A percentile compares a stretch with the other conserved stretches of the same genome.
Conservation (phyloP, 352 stramenopile species). For the Phytophthora pisi region DNA sequence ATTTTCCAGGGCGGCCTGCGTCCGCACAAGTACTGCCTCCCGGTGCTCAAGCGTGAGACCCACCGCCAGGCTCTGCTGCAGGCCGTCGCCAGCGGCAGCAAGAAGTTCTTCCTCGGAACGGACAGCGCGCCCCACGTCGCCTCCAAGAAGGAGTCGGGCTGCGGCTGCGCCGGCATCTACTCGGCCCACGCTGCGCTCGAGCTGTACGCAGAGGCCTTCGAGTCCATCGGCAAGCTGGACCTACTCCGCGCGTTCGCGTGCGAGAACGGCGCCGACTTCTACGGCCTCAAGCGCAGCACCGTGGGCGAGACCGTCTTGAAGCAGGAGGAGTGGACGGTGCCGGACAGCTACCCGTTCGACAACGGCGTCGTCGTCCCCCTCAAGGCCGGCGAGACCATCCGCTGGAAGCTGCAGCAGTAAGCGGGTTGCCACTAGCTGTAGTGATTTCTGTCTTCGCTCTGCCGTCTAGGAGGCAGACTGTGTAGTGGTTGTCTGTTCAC, state of each 20-base stretch:
- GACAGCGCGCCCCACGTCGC: conserved; percentile 97
- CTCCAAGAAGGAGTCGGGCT: conserved; percentile 91
- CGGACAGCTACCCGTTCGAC: conserved; percentile 92
- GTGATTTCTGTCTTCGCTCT: conserved; percentile 4
- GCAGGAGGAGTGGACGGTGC: conserved; percentile 92
- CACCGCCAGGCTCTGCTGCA: conserved; percentile 92
- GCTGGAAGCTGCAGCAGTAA: conserved; percentile 80
- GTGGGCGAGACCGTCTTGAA: conserved; percentile 85
- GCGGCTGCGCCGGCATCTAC: conserved; percentile 97
- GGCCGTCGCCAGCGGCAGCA: conserved; percentile 90
- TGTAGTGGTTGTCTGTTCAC: conserved; percentile 23
- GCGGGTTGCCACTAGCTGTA: neutral
- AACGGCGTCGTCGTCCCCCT: conserved; percentile 89
- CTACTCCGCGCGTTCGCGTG: conserved; percentile 95
- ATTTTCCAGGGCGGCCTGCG: conserved; percentile 94
- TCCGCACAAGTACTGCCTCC: conserved; percentile 99
- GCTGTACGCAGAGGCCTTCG: conserved; percentile 98
- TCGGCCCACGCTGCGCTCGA: conserved; percentile 96
- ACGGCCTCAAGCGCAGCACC: conserved; percentile 93
- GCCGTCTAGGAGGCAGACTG: conserved; percentile 21
- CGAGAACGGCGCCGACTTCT: conserved; percentile 96
- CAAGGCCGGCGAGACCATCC: conserved; percentile 91
- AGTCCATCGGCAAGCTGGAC: conserved; percentile 92
- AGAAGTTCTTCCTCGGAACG: conserved; percentile 99
- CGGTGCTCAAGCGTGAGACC: conserved; percentile 97